Base-by-base conservation (phyloP, 805 yeast genomes). In the Trichomonascus vanleenenianus region DNA sequence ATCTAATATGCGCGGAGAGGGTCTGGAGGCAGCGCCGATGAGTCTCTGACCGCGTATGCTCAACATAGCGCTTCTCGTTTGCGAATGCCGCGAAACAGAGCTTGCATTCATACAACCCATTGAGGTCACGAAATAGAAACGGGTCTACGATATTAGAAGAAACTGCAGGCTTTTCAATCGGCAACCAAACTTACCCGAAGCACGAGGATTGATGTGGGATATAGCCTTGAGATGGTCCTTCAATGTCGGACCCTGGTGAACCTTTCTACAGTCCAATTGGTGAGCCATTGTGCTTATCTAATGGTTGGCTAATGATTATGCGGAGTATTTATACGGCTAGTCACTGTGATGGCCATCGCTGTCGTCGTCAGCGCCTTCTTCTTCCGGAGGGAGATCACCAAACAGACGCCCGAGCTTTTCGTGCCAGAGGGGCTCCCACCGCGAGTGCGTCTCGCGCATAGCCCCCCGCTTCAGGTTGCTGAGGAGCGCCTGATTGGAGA, bases 381-480 rank as follows among this genome's bases (percentile, higher is more conserved):
- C 32, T 7, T 40, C 27, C 27, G 27, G 27, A 5, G 27, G 30
- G 9, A 22, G 27, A 22, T 22, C 27, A 8, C 39, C 68, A 54
- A 67, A 68, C 31, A 66, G 55, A 18, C 61, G 75, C 37, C 72
- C 74, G 40, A 82, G 61, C 39, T 68, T 70, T 2, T 51, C 49
- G 22, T 68, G 65, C 97, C 97, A 91, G 57, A 81, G 84, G 10
- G 71, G 64, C 37, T 78, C 76, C 97, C 97, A 91, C 45, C 84
- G 73, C 20, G 63, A 59, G 37, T 66, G 50, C 43, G 94, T 78
- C 64, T 89, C 95, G n/a, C 55, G 46, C 42, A 80, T 14, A 0
- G 97, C 97, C 11, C 96, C 96, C 8, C 56, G 51, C 53, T 74
- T 79, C 37, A 91, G 56, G 1, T 51, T 67, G 0, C 56, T 48